Evolutionary conservation across 75 land plant species (phyloP), one percentile per base, ranked within the genome.

Genomic region (Picea sitchensis): DNA sequence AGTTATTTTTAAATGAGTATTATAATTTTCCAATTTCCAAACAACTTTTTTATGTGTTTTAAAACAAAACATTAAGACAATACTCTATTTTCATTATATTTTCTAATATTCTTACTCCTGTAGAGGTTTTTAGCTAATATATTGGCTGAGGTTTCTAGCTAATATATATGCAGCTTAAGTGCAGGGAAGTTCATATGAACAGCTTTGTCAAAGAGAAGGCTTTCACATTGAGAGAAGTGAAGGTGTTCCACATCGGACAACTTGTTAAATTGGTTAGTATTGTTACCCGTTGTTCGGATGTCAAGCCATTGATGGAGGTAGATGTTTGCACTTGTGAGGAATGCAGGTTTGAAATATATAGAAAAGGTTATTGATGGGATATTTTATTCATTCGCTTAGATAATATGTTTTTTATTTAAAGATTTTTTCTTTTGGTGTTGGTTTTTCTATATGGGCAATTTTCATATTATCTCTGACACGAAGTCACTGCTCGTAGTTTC

Each of bases 251-350:
- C 60, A 97, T 97, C 81, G 99, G 99, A 15, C 92, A 91, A 80
- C 96, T 97, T 82, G 99, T 97, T 18, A 90, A 91, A 84, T 87
- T 91, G 76, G 86, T 92, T 61, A 98, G 99, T 13, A 95, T 97
- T 81, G 83, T 97, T 31, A 97, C 99, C 2, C 92, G 98, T 11
- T 97, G 98, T 73, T 92, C 99, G 47, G 98, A 97, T 91, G 99
- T 97, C 74, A 97, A 97, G 77, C 99, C 99, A 5, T 76, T 97
- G 80, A 97, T 97, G 89, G 94, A 97, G 78, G 99, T 97, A 3
- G 99, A 98, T 26, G 95, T 95, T 0, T 97, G 95, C 77, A 97
- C 99, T 38, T 97, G 99, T 78, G 99, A 97, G 80, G 94, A 91
- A 56, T 97, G 99, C 61, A 98, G 99, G 14, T 91, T 86, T 78